Conservation (phyloP, 2,329 filamentous ascomycete genomes). For the Dothistroma septosporum region DNA sequence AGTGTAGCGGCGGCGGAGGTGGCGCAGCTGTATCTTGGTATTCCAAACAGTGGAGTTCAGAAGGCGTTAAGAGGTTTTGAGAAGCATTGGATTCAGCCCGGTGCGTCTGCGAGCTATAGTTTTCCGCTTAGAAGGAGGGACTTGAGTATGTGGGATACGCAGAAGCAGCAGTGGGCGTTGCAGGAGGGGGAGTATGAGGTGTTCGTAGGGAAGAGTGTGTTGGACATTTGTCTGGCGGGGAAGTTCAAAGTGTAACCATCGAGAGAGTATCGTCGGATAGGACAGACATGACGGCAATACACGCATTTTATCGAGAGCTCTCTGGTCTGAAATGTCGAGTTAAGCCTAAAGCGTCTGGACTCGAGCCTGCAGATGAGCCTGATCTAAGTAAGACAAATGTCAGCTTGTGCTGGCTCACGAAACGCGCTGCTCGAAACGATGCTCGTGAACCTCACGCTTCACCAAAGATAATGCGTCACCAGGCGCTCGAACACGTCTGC, state of each 20-base stretch:
- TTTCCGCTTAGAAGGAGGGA: conserved; percentile 23
- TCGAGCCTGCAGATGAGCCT: too few relatives aligned
- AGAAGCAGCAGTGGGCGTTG: conserved; percentile 20
- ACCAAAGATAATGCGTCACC: conserved; percentile 28
- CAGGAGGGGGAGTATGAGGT: conserved; percentile 26
- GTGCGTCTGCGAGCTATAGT: conserved; percentile 14
- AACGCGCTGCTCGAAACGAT: not conserved
- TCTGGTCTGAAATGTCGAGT: too few relatives aligned
- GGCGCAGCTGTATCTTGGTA: conserved; percentile 49
- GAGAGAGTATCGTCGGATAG: too few relatives aligned
- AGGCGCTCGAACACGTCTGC: conserved; percentile 28
- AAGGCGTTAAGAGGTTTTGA: conserved; percentile 38
- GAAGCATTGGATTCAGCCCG: conserved; percentile 32
- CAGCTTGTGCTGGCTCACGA: not conserved
- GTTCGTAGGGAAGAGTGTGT: conserved; percentile 22
- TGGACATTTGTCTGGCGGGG: conserved; percentile 11
- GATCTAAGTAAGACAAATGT: too few relatives aligned
- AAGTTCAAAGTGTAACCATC: not conserved
- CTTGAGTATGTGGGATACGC: conserved; percentile 22
- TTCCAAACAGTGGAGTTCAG: conserved; percentile 29
- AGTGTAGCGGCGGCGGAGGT: conserved; percentile 49
- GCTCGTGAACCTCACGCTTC: not conserved
- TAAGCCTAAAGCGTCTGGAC: too few relatives aligned
- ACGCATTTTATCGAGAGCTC: too few relatives aligned
- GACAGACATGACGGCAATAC: too few relatives aligned